Evolutionary conservation across 1,139 yeast species (phyloP).

Genomic region (Spathaspora sp.): DNA sequence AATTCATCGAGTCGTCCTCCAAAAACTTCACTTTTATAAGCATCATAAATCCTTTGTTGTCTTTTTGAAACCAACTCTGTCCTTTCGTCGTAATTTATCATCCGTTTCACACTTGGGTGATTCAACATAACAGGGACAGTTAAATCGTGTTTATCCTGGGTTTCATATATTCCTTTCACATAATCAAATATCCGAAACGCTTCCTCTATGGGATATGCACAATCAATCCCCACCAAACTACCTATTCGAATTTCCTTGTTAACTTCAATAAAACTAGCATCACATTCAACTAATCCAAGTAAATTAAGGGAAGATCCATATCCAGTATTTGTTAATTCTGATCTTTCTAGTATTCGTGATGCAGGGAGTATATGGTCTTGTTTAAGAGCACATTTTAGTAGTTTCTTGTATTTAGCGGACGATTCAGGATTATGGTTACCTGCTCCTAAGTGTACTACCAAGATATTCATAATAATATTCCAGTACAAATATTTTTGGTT

Average conservation of each 20-base stretch:
- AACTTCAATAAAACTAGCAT: slow-evolving; percentile 36
- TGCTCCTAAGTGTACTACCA: slow-evolving; percentile 41
- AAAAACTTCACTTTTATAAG: slow-evolving; percentile 14
- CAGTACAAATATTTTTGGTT: too few species aligned
- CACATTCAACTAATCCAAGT: slow-evolving; percentile 52
- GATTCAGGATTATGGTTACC: slow-evolving; percentile 29
- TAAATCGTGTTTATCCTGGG: slow-evolving; percentile 21
- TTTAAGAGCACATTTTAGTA: slow-evolving; percentile 24
- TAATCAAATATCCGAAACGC: slow-evolving; percentile 19
- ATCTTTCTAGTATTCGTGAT: slow-evolving; percentile 40
- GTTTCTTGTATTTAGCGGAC: slow-evolving; percentile 19
- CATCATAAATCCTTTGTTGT: slow-evolving; percentile 16
- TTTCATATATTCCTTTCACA: slow-evolving; percentile 14
- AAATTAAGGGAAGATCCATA: slow-evolving; percentile 51
- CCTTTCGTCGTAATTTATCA: slow-evolving; percentile 5
- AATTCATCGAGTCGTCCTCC: slow-evolving; percentile 2
- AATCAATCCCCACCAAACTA: slow-evolving; percentile 24
- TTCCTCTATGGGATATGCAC: slow-evolving; percentile 23
- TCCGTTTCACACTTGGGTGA: slow-evolving; percentile 12
- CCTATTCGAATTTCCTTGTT: slow-evolving; percentile 15
- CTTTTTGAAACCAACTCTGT: slow-evolving; percentile 16
- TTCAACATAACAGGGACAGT: slow-evolving; percentile 27
- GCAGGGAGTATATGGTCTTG: slow-evolving; percentile 14
- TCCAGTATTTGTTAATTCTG: slow-evolving; percentile 55
- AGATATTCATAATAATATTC: slow-evolving; percentile 7